These are phyloP conservation scores for Stenocarpella maydis DNA, from an alignment of 2,329 filamentous ascomycete species.

Conservation along the genomic window DNA sequence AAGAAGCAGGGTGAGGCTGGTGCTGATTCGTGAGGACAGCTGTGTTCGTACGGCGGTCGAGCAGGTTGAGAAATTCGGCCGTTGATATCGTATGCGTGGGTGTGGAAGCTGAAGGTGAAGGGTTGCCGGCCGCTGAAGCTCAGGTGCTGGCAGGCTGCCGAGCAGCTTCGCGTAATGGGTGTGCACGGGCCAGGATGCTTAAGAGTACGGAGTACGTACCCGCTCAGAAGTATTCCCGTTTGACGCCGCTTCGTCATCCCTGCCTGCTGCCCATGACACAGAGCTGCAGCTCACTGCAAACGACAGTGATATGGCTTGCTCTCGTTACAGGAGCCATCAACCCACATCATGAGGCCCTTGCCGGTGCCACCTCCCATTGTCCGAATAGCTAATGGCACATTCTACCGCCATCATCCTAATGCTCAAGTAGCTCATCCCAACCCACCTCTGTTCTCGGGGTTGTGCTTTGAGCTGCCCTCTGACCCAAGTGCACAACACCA, in stretches of 20 bases:
- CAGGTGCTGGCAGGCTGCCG: conserved; percentile 33
- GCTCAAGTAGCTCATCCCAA: conserved; percentile 62
- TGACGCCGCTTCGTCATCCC: neutral
- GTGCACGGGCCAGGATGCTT: conserved; percentile 27
- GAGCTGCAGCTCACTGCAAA: neutral
- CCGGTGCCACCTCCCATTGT: conserved; percentile 66
- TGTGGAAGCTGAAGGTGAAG: conserved; percentile 1
- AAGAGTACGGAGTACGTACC: neutral
- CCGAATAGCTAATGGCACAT: conserved; percentile 79
- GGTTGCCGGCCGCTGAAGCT: conserved; percentile 18
- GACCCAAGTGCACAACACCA: conserved; percentile 61
- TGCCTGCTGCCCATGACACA: neutral
- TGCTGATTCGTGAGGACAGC: neutral
- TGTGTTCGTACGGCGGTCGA: neutral
- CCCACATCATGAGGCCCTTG: conserved; percentile 47
- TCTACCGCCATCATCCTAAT: conserved; percentile 79
- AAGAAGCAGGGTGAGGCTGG: conserved; percentile 9
- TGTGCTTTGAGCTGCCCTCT: conserved; percentile 76
- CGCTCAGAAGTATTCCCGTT: neutral
- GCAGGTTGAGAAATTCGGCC: neutral
- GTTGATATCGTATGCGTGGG: conserved; percentile 24
- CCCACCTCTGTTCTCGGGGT: conserved; percentile 74
- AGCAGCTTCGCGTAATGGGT: conserved; percentile 34
- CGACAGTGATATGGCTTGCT: conserved; percentile 13
- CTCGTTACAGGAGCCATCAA: neutral